These are phyloP conservation scores for Phytophthora pseudosyringae DNA, from an alignment of 352 stramenopile species.

Conservation along the genomic window DNA sequence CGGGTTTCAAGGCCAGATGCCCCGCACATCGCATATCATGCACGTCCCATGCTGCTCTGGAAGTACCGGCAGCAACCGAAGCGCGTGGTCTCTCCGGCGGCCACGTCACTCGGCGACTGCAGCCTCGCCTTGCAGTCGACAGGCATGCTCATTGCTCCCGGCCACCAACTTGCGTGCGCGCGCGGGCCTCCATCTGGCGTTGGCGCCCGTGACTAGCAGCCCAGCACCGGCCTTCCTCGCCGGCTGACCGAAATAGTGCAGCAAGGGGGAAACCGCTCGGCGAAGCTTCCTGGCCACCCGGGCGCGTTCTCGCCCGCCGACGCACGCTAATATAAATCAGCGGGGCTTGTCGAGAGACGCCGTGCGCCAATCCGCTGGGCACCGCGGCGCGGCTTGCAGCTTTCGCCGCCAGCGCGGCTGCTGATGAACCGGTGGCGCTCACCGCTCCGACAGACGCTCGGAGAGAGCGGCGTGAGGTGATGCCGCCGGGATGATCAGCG, in stretches of 20 bases:
- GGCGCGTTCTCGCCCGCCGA: constrained; percentile 31
- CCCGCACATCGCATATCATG: neutral
- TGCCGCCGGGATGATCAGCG: neutral
- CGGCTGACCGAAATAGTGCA: constrained; percentile 14
- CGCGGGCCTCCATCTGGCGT: constrained; percentile 11
- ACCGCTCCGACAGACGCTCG: constrained; percentile 11
- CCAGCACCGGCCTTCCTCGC: too few species aligned
- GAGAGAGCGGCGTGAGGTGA: constrained; percentile 10
- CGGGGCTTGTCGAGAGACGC: constrained; percentile 17
- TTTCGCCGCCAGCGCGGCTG: neutral
- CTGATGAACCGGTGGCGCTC: constrained; percentile 12
- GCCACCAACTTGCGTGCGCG: neutral
- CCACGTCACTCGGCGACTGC: constrained; percentile 4
- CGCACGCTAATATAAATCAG: constrained; percentile 39
- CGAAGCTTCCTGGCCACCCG: constrained; percentile 24
- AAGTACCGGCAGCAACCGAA: neutral
- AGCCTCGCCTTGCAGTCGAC: neutral
- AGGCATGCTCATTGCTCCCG: constrained; percentile 1
- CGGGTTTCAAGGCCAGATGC: too few species aligned
- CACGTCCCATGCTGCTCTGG: neutral
- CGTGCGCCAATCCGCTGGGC: constrained; percentile 12
- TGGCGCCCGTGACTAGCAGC: neutral
- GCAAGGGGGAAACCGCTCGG: constrained; percentile 10
- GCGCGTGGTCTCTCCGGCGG: neutral
- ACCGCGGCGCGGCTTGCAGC: constrained; percentile 1